Base-by-base conservation (phyloP, 148 eudicot genomes). In the Pouteria glomerata region DNA sequence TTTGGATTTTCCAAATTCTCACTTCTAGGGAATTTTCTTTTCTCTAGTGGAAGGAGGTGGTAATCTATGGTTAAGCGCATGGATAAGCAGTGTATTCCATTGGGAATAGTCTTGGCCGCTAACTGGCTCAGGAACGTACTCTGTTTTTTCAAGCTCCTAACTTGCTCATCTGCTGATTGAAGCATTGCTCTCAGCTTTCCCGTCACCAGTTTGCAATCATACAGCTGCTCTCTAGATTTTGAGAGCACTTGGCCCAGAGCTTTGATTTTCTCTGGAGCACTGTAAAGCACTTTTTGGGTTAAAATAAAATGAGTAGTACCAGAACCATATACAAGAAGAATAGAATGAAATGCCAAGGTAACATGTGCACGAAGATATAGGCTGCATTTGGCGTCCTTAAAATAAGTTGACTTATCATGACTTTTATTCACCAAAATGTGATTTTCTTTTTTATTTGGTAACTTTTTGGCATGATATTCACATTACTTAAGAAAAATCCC, bases 101-200 rank as follows among this genome's bases (percentile, higher is more conserved):
- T 90, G 39, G 98, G 98, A 55, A 93, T 76, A 16, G 95, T 93
- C 81, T 93, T 93, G 26, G 98, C 97, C 19, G 97, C 95, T 76
- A 93, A 76, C 67, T 93, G 98, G 80, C 97, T 93, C 63, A 93
- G 76, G 76, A 93, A 90, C 29, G 97, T 85, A 83, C 95, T 90
- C 80, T 93, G 98, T 82, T 87, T 93, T 77, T 90, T 93, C 74
- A 87, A 76, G 83, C 87, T 85, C 74, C 98, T 82, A 72, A 87
- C 97, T 87, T 93, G 97, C 56, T 93, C 98, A 74, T 93, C 97
- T 8, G 98, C 92, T 58, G 97, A 84, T 72, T 93, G 98, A 66
- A 90, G 97, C 97, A 93, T 89, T 42, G 97, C 97, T 86, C 97
- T 85, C 67, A 93, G 82, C 81, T 90, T 89, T 64, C 84, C 90